Conservation (phyloP, 1,139 yeast genomes). For the Candida neerlandica region DNA sequence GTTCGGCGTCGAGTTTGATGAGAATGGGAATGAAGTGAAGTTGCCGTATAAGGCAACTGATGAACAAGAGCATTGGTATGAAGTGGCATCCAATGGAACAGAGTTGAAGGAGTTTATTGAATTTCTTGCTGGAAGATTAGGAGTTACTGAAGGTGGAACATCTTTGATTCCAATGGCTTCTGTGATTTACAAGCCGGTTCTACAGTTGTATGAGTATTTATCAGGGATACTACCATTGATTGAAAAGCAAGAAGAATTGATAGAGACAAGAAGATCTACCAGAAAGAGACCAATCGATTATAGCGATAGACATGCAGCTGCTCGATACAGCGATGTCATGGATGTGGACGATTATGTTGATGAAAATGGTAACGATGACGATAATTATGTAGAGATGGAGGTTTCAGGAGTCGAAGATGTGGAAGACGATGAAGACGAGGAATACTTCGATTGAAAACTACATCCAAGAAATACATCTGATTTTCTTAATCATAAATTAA, state of each 20-base stretch:
- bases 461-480: too few species aligned
- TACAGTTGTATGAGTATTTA: constrained; percentile 29
- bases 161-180: constrained; percentile 23
- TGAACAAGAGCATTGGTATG: constrained; percentile 38
- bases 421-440: constrained; percentile 18
- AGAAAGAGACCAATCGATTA: constrained; percentile 21
- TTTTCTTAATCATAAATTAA: too few species aligned
- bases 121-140: constrained; percentile 26
- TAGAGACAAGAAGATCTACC: constrained; percentile 16
- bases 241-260: constrained; percentile 21
- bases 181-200: constrained; percentile 29
- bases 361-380: constrained; percentile 22
- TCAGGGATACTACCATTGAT: constrained; percentile 26
- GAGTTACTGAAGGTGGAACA: constrained; percentile 9
- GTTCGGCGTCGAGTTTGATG: constrained; percentile 41
- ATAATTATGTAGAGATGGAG: constrained; percentile 21
- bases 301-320: constrained; percentile 20
- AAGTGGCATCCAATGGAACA: constrained; percentile 39
- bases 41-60: constrained; percentile 8
- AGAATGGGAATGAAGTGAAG: constrained; percentile 24
- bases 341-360: constrained; percentile 20
- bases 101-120: constrained; percentile 37
- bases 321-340: constrained; percentile 21
- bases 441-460: constrained; percentile 7
- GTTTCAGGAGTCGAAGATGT: constrained; percentile 16